phyloP scores from a whole-genome alignment of 2,329 filamentous ascomycete species.

The Dothistroma septosporum region DNA sequence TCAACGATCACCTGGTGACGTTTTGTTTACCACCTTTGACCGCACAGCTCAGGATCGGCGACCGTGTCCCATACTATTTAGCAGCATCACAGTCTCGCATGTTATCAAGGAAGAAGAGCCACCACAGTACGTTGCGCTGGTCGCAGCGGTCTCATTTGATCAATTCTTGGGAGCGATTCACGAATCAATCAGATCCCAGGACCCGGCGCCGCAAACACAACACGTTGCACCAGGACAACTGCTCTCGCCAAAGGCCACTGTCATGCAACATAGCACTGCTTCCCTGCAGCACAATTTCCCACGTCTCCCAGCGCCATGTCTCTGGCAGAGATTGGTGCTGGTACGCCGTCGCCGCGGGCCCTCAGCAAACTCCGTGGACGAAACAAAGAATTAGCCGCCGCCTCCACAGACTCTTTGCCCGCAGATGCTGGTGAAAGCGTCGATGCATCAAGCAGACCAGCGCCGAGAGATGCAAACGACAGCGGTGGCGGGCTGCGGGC shows the following conservation, averaged over 20 bases:
- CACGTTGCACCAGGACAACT: background rate
- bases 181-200: background rate
- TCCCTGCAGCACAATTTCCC: background rate
- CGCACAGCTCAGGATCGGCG: background rate
- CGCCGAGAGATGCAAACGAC: conserved; percentile 12
- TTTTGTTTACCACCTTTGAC: background rate
- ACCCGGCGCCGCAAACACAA: background rate
- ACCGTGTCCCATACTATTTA: background rate
- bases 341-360: conserved; percentile 24
- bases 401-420: conserved; percentile 30
- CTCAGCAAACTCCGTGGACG: conserved; percentile 30
- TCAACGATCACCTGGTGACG: background rate
- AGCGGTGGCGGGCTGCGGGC: conserved; percentile 25
- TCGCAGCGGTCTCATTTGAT: background rate
- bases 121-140: background rate
- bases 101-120: background rate
- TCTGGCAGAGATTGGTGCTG: conserved; percentile 11
- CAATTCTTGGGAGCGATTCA: background rate
- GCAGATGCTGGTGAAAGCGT: conserved; percentile 27
- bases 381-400: conserved; percentile 26
- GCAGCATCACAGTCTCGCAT: background rate
- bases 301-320: background rate
- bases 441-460: conserved; percentile 17
- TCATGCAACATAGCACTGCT: background rate
- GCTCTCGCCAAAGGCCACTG: background rate